Evolutionary conservation across 2,329 filamentous ascomycete species (phyloP).

Genomic region (Penicillium palitans): DNA sequence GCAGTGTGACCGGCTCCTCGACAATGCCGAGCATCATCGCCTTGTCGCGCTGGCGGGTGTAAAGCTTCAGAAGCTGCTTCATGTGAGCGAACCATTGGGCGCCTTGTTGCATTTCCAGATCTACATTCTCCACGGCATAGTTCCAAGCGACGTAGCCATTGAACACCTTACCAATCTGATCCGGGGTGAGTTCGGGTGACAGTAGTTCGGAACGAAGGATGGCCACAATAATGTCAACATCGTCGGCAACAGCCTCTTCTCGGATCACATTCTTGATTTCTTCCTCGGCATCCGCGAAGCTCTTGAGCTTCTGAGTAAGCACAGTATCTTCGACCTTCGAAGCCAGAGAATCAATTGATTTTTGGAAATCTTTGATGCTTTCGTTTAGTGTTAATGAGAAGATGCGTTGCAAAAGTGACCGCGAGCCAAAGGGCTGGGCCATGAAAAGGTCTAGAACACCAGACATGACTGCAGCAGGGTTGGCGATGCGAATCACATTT

Average conservation of each 20-base stretch:
- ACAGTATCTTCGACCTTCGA: conserved; percentile 77
- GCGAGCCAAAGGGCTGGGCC: conserved; percentile 87
- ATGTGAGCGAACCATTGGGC: conserved; percentile 91
- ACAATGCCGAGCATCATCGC: conserved; percentile 95
- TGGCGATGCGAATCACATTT: conserved; percentile 94
- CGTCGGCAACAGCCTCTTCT: conserved; percentile 68
- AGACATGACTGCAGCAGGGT: conserved; percentile 96
- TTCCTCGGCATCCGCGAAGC: conserved; percentile 75
- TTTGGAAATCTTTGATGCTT: conserved; percentile 82
- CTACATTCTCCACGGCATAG: conserved; percentile 82
- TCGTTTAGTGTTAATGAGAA: conserved; percentile 90
- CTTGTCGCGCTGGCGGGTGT: conserved; percentile 90
- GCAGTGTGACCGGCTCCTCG: conserved; percentile 95
- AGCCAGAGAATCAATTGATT: conserved; percentile 75
- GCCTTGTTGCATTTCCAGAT: conserved; percentile 83
- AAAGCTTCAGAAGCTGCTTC: conserved; percentile 91
- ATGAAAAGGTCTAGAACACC: conserved; percentile 91
- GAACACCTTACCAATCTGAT: conserved; percentile 81
- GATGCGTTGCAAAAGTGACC: conserved; percentile 89
- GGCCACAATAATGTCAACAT: conserved; percentile 81
- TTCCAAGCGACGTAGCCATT: conserved; percentile 98
- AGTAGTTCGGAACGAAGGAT: conserved; percentile 79
- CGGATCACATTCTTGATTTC: conserved; percentile 72
- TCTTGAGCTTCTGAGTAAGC: conserved; percentile 77
- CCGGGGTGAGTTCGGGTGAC: conserved; percentile 66